Conservation (phyloP, 1,284 basidiomycete genomes). For the Marasmius sp. region DNA sequence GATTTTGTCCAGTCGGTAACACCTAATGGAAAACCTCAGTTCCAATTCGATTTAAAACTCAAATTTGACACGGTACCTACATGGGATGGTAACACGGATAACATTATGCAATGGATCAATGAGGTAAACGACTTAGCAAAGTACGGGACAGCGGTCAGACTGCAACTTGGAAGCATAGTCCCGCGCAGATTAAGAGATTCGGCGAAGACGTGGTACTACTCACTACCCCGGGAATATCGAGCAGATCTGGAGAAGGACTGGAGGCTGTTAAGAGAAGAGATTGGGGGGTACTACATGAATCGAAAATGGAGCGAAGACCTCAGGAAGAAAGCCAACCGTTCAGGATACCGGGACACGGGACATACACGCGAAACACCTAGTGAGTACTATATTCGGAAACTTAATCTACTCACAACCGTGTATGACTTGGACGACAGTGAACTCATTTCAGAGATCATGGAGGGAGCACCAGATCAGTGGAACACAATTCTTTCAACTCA, state of each 20-base stretch:
- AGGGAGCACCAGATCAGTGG: slow-evolving; percentile 19
- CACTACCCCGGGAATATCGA: neutral
- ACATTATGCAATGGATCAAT: slow-evolving; percentile 1
- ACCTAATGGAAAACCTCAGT: neutral
- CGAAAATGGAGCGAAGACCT: neutral
- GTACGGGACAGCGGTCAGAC: neutral
- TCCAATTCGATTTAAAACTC: slow-evolving; percentile 3
- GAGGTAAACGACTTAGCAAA: slow-evolving; percentile 3
- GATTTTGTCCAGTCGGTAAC: neutral
- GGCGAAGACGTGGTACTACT: slow-evolving; percentile 3
- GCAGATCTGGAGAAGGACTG: neutral
- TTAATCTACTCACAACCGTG: slow-evolving; percentile 18
- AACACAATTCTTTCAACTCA: slow-evolving; percentile 16
- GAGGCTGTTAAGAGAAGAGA: too few species aligned
- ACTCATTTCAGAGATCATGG: slow-evolving; percentile 29
- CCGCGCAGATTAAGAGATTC: neutral
- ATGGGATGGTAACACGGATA: slow-evolving; percentile 7
- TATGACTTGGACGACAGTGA: slow-evolving; percentile 17
- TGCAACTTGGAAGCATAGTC: slow-evolving; percentile 1
- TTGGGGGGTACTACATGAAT: slow-evolving; percentile 8
- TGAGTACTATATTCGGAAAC: slow-evolving; percentile 29
- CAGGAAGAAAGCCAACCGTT: too few species aligned
- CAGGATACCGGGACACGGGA: slow-evolving; percentile 25
- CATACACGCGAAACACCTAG: slow-evolving; percentile 25
- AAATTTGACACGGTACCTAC: slow-evolving; percentile 5